Evolutionary conservation across 192 early-diverging fungal species (phyloP), one percentile per base, ranked within the genome.

Genomic region (Mortierella claussenii): DNA sequence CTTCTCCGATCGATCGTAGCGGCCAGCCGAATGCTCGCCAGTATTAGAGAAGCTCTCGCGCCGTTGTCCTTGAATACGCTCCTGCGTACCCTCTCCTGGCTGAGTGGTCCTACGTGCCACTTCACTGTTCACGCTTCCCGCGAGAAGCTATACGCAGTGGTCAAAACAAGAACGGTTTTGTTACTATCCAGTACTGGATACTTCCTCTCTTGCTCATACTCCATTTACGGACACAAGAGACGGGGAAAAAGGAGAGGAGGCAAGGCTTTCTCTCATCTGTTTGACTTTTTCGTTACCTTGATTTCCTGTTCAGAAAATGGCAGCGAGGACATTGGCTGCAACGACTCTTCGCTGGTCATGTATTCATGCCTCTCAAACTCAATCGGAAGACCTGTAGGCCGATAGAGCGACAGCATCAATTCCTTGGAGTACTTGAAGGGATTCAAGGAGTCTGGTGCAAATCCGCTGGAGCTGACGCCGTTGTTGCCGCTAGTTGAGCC

Each of bases 391-490:
- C 82, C 84, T 20, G 80, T 81, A 4, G 89, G 85, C 31, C 81
- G 88, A 78, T 87, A 93, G 37, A 93, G 75, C 18, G 84, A 86
- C 12, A 93, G 79, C 90, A 93, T 92, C 37, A 84, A 81, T 37
- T 92, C 92, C 51, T 89, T 89, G 15, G 90, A 87, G 78, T 91
- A 93, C 81, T 85, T 88, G 65, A 85, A 89, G 15, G 87, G 79
- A 31, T 84, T 84, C 21, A 85, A 36, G 5, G 73, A 73, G 6
- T 71, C 83, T 11, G 69, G 28, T 50, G 54, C 36, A 23, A 57
- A 28, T 56, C 55, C 45, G 45, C 51, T 43, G 42, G 30, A 37
- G 46, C 7, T 31, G 6, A 18, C 26, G 34, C 27, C 48, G 32
- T 49, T 53, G 40, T 18, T 55, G 32, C 30, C 20, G 27, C 34